These are phyloP conservation scores for Toxicodendron radicans DNA, from an alignment of 345 rosid genomes.

Conservation along the genomic window DNA sequence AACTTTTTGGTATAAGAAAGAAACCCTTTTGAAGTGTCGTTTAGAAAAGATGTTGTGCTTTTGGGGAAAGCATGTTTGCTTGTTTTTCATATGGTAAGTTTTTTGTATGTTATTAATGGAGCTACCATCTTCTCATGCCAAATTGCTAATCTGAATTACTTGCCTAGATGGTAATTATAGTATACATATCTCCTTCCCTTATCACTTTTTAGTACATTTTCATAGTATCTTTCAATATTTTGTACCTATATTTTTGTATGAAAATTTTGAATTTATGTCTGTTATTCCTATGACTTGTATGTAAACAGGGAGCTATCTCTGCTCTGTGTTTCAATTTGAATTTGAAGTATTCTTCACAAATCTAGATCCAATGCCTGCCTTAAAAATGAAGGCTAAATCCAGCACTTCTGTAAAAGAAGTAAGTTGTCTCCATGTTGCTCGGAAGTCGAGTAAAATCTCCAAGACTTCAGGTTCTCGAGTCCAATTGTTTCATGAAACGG, in stretches of 20 bases:
- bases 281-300: background rate
- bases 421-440: constrained; percentile 46
- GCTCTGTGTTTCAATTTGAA: background rate
- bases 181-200: too few relatives aligned
- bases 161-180: background rate
- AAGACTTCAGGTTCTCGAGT: constrained; percentile 43
- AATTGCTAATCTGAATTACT: background rate
- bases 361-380: constrained; percentile 60
- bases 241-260: background rate
- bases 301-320: background rate
- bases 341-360: constrained; percentile 16
- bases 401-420: constrained; percentile 44
- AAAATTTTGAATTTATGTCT: background rate
- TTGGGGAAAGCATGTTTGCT: too few relatives aligned
- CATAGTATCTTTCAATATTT: background rate
- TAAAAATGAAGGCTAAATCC: constrained; percentile 56
- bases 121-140: background rate
- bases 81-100: background rate
- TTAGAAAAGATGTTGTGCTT: too few relatives aligned
- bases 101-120: background rate
- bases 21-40: too few relatives aligned
- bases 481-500: constrained; percentile 27
- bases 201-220: background rate
- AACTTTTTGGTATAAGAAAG: too few relatives aligned
- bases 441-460: constrained; percentile 48